phyloP scores from a whole-genome alignment of 192 early-diverging fungal species.

The Gryganskiella cystojenkinii region DNA sequence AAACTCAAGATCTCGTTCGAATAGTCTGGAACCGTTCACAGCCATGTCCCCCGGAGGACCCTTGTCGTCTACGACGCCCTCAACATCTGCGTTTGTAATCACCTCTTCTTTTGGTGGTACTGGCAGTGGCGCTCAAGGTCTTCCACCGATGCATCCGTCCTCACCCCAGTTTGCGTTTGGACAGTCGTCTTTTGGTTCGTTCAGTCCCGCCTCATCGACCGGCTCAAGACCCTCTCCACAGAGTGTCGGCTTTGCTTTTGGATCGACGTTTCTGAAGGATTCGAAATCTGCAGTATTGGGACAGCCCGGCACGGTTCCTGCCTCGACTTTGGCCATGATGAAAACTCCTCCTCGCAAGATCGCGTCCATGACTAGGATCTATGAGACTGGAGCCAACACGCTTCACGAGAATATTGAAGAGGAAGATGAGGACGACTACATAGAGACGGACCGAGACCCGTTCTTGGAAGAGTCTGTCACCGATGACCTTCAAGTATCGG shows the following conservation, averaged over 20 bases:
- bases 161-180: constrained; percentile 21
- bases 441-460: no score
- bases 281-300: neutral
- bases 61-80: neutral
- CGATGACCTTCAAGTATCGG: neutral
- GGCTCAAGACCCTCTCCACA: neutral
- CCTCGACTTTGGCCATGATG: neutral
- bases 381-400: no score
- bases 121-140: no score
- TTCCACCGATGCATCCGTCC: no score
- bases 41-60: neutral
- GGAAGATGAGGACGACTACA: no score
- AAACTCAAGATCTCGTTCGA: constrained; percentile 10
- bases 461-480: no score
- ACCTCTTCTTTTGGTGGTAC: no score
- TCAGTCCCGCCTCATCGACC: no score
- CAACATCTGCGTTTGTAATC: no score
- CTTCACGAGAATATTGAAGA: no score
- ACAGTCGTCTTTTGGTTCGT: constrained; percentile 13
- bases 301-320: neutral
- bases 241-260: constrained; percentile 43
- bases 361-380: no score
- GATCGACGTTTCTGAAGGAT: constrained; percentile 9
- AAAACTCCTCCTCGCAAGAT: no score
- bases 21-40: constrained; percentile 21